Evolutionary conservation across 345 rosid species (phyloP).

Genomic region (Eucalyptus polyanthemos): DNA sequence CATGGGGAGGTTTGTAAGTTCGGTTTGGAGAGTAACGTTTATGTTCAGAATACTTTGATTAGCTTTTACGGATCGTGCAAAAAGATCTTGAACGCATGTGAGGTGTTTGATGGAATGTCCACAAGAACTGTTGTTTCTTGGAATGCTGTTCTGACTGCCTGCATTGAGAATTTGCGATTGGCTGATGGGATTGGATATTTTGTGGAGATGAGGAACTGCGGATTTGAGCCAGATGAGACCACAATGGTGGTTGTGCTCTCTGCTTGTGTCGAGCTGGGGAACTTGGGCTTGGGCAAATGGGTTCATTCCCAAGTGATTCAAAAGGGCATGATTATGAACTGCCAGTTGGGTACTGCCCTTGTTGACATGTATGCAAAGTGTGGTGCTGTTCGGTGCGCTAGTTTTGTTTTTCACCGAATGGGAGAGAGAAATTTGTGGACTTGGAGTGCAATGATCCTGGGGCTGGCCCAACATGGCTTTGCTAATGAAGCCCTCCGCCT

Average conservation of each 20-base stretch:
- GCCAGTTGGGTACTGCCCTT: slow-evolving; percentile 67
- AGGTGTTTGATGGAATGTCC: slow-evolving; percentile 66
- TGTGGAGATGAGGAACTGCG: slow-evolving; percentile 27
- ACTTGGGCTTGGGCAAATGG: slow-evolving; percentile 63
- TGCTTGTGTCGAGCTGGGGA: slow-evolving; percentile 36
- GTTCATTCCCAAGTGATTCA: slow-evolving; percentile 50
- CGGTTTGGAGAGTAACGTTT: slow-evolving; percentile 58
- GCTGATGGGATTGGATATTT: slow-evolving; percentile 34
- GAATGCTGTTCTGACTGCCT: slow-evolving; percentile 65
- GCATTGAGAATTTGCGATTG: slow-evolving; percentile 27
- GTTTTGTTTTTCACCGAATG: slow-evolving; percentile 38
- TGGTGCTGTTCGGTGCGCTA: slow-evolving; percentile 42
- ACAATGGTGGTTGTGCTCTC: slow-evolving; percentile 67
- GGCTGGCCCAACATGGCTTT: slow-evolving; percentile 69
- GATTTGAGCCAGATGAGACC: slow-evolving; percentile 53
- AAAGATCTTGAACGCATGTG: slow-evolving; percentile 35
- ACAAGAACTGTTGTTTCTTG: slow-evolving; percentile 59
- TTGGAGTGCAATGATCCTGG: slow-evolving; percentile 90
- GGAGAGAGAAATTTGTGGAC: slow-evolving; percentile 66
- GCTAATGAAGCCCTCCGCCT: slow-evolving; percentile 50
- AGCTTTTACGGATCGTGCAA: slow-evolving; percentile 60
- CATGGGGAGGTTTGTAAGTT: slow-evolving; percentile 51
- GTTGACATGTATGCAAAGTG: slow-evolving; percentile 76
- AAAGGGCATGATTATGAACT: slow-evolving; percentile 43
- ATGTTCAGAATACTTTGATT: slow-evolving; percentile 51